phyloP scores from a whole-genome alignment of 345 rosid genomes.

The Garcia nutans region DNA sequence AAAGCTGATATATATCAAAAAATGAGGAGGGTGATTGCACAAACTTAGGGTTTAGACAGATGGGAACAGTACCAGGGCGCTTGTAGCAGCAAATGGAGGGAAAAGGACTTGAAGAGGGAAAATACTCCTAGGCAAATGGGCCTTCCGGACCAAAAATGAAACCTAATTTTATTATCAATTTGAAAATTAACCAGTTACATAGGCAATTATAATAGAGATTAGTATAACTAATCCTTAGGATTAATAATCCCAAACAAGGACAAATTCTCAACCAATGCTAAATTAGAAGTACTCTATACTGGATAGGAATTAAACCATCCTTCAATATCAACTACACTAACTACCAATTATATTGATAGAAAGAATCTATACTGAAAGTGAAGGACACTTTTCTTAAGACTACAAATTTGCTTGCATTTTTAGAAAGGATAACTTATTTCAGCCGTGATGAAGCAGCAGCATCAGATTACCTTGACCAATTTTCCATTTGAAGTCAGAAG shows the following conservation, averaged over 20 bases:
- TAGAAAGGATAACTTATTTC: neutral
- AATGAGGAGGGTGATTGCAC: neutral
- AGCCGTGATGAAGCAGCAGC: neutral
- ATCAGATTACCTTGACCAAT: slow-evolving; percentile 66
- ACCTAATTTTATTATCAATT: neutral
- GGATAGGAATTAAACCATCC: neutral
- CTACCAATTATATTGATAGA: too few species aligned
- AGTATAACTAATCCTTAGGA: neutral
- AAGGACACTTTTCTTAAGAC: slow-evolving; percentile 1
- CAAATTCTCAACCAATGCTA: too few species aligned
- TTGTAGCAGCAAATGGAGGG: too few species aligned
- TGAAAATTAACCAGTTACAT: neutral
- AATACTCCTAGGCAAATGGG: neutral
- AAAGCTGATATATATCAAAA: neutral
- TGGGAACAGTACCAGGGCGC: neutral
- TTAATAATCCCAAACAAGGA: neutral
- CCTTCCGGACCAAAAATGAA: neutral
- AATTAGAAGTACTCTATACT: too few species aligned
- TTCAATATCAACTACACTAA: too few species aligned
- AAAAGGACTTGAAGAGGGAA: neutral
- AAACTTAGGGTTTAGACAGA: neutral
- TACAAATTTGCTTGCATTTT: neutral
- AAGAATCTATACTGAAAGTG: too few species aligned
- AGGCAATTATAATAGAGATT: too few species aligned
- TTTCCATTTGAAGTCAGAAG: slow-evolving; percentile 68